Evolutionary conservation across 2,329 filamentous ascomycete species (phyloP), one percentile per base, ranked within the genome.

Genomic region (Pyrenophora seminiperda): DNA sequence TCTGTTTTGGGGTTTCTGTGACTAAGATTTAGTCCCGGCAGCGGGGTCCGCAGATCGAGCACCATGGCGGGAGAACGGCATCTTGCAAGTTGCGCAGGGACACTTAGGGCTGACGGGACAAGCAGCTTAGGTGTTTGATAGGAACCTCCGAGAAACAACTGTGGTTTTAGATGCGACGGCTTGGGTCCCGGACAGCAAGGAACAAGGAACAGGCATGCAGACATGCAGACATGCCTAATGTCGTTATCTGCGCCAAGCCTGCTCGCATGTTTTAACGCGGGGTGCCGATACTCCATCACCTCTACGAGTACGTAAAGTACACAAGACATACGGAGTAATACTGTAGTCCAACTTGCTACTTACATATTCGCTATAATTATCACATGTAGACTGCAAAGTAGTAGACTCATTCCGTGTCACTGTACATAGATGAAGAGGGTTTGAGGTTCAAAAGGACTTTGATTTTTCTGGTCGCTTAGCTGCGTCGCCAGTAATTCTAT

Each of bases 171-270:
- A 30, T 33, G 39, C 30, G 27, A 46, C 19, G 33, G 14, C 41
- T 42, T 20, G 13, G 43, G 24, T 10, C 32, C n/a, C 18, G 38
- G 13, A 11, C 32, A 42, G 24, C 17, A 38, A 22, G 18, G 15
- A 40, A 7, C 38, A 40, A 52, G 42, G 59, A 48, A 47, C 45
- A 54, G 55, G 50, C 41, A 50, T 45, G 47, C 30, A 33, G 7
- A 9, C 22, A n/a, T 42, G 27, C 15, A 36, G 44, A 52, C 52
- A 46, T 38, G 50, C 54, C 53, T 60, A 59, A 64, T 63, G 37
- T 27, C 27, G 50, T 65, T 63, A 60, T 50, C 46, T 39, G 54
- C 54, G 61, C 62, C 58, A 61, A 62, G 62, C 15, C 51, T 14
- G 18, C n/a, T n/a, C n/a, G 9, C 15, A 45, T 49, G 50, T 44